Evolutionary conservation across 805 yeast species (phyloP), one percentile per base, ranked within the genome.

Genomic region (Blastobotrys parvus): DNA sequence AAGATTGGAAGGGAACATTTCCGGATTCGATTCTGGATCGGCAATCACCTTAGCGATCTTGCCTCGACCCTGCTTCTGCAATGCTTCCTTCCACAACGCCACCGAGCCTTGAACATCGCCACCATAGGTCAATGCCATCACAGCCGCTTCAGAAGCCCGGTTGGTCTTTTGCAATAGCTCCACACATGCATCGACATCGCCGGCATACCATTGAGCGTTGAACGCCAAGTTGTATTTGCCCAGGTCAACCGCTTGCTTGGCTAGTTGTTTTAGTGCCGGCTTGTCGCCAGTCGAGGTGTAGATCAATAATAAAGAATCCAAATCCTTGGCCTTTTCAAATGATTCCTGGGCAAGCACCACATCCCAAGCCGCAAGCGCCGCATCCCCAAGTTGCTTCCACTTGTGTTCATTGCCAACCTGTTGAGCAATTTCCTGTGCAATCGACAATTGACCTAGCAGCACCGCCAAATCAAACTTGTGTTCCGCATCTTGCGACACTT

Each of bases 311-410:
- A 92, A 70, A 3, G 96, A 82, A 46, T 89, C 82, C 47, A 80
- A 69, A 62, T 90, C 98, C 39, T 77, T 70, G 17, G 95, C 94
- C 45, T 78, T 73, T 58, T 79, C 72, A 63, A 79, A 90, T 41
- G 94, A 76, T 53, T 80, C 78, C 48, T 78, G 80, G 3, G 98
- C 97, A 50, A 86, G 69, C 52, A 75, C 75, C 49, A 87, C 72
- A 52, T 89, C 78, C 85, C 94, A 92, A 48, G 74, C 74, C 16
- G 72, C 62, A 53, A 92, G 70, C 10, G 95, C 83, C 47, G 80
- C 71, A 67, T 92, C 97, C 52, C 97, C 99, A 38, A 92, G 73
- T 46, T 80, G 72, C 63, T 85, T 85, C 97, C 97, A 92, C 64
- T 86, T 89, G 49, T 79, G 74, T 42, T 80, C 80, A 35, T 70